Base-by-base conservation (phyloP, 345 rosid genomes). In the Viola odorata region DNA sequence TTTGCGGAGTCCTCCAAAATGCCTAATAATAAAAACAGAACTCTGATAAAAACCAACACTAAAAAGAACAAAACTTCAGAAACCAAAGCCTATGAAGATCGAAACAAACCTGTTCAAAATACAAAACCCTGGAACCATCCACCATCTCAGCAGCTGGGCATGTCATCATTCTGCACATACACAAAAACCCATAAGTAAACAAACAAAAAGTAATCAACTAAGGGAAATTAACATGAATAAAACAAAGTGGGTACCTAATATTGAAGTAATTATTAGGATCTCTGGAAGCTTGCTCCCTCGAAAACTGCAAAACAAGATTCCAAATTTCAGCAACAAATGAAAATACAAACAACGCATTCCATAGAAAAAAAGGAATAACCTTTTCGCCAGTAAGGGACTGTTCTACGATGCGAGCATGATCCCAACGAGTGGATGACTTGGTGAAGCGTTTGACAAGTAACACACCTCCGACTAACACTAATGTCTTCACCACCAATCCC, bases 121-220 rank as follows among this genome's bases (percentile, higher is more conserved):
- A 88, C 66, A 86, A 78, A 74, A 81, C 82, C 73, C 84, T 85
- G 7, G 91, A 85, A 72, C 91, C 95, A 82, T 86, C 95, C 59
- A 80, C 91, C 98, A 88, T 81, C 56, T 88, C 96, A 17, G 96
- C 91, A 45, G 96, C 96, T 0, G 98, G 89, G 69, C 94, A 88
- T 4, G 85, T 77, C 53, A 83, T 73, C 82, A 81, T 73, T 78
- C 97, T 91, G 84, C 77, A 73, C 7, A 64, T 32, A 66, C 23
- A 65, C 57, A 37, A 41, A 59, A 17, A n/a, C n/a, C n/a, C n/a
- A n/a, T n/a, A n/a, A n/a, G n/a, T n/a, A n/a, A n/a, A n/a, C n/a
- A n/a, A n/a, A n/a, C n/a, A n/a, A n/a, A n/a, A n/a, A n/a, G n/a
- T n/a, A n/a, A n/a, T n/a, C n/a, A n/a, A n/a, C n/a, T n/a, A n/a